Conservation (phyloP, 1,139 yeast genomes). For the Geotrichum reessii region DNA sequence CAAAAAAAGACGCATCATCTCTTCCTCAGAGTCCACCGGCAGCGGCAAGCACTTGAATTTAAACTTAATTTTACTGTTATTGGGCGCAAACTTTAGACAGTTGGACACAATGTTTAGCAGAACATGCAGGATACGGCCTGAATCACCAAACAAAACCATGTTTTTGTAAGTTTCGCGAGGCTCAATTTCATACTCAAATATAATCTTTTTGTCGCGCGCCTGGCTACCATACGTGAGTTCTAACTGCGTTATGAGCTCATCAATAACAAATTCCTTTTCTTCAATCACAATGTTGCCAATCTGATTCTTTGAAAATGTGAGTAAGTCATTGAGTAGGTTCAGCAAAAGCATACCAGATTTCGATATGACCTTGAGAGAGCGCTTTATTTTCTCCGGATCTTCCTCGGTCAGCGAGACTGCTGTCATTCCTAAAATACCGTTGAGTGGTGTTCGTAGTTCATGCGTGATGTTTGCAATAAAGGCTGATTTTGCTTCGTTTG, state of each 20-base stretch:
- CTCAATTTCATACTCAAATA: slow-evolving; percentile 48
- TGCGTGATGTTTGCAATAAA: slow-evolving; percentile 95
- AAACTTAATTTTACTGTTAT: slow-evolving; percentile 70
- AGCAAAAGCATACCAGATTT: slow-evolving; percentile 81
- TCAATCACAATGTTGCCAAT: slow-evolving; percentile 79
- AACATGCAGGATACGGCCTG: slow-evolving; percentile 79
- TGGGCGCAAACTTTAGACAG: slow-evolving; percentile 83
- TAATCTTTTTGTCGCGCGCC: slow-evolving; percentile 68
- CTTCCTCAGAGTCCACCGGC: slow-evolving; percentile 42
- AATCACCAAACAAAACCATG: slow-evolving; percentile 72
- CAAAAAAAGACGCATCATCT: slow-evolving; percentile 42
- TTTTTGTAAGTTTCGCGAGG: slow-evolving; percentile 38
- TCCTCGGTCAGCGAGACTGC: slow-evolving; percentile 85
- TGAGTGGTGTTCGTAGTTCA: slow-evolving; percentile 88
- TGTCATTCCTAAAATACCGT: slow-evolving; percentile 95
- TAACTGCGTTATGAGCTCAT: slow-evolving; percentile 69
- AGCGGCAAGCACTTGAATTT: slow-evolving; percentile 46
- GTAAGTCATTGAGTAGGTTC: slow-evolving; percentile 80
- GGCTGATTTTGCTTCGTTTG: slow-evolving; percentile 90
- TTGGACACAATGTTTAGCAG: slow-evolving; percentile 84
- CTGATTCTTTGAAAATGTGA: slow-evolving; percentile 89
- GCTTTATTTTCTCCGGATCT: slow-evolving; percentile 59
- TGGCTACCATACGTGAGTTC: slow-evolving; percentile 72
- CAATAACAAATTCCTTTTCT: slow-evolving; percentile 63
- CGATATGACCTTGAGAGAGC: slow-evolving; percentile 67